Base-by-base conservation (phyloP, 176 grass and related monocot species). In the Microstegium vimineum region DNA sequence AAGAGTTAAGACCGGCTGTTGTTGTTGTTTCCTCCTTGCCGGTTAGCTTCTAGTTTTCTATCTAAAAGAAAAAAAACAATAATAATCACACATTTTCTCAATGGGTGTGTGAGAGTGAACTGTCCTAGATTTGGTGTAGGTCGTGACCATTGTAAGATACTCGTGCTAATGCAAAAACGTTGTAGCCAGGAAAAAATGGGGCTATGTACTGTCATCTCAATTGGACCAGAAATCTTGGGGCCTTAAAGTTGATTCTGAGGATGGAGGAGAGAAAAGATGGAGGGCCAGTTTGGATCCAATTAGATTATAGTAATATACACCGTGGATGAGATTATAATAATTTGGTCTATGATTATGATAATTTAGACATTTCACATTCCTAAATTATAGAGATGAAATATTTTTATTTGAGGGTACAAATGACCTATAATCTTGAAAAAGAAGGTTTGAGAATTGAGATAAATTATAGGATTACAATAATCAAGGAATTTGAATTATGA, bases 81-180 rank as follows among this genome's bases (percentile, higher is more conserved):
- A 60, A 13, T 26, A 15, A 25, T 59, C 6, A 13, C 3, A 8
- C 57, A 25, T 34, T 60, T 36, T 76, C 6, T 37, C 28, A 41
- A 31, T 18, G 18, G 4, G 15, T 27, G 3, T 77, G 37, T 43
- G 18, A 25, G 51, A 36, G 22, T 59, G 52, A 36, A 35, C 22
- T 71, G 0, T 43, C 22, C 6, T 76, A 40, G 33, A 38, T 51
- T 51, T 33, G 80, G 41, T 34, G 35, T 61, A 77, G 82, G 27
- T 26, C 27, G 25, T 77, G 13, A 35, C 36, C 51, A 78, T 57
- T 62, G 74, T 62, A 85, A 71, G 7, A 62, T 71, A 78, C 51
- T 35, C 63, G 10, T 46, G 60, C 14, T 22, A 75, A 37, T 40
- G 23, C 23, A 66, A 52, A 52, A 22, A 22, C 22, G 14, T 75